These are phyloP conservation scores for Scheffersomyces stipitis DNA, from an alignment of 805 yeast genomes.

Conservation along the genomic window DNA sequence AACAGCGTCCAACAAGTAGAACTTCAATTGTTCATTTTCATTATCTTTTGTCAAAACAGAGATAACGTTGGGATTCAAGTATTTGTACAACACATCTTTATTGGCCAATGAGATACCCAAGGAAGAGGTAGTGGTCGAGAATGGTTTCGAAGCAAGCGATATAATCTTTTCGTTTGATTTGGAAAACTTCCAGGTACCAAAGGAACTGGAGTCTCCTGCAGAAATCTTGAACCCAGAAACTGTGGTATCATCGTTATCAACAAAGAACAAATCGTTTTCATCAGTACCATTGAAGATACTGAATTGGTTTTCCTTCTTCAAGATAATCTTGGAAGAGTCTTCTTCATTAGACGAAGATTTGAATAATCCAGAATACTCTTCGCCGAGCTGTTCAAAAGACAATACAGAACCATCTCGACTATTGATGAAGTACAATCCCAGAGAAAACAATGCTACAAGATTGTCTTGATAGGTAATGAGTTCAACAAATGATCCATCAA, in stretches of 20 bases:
- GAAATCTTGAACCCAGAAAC: conserved; percentile 23
- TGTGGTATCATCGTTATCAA: conserved; percentile 10
- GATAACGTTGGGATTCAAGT: conserved; percentile 67
- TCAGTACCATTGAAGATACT: not conserved
- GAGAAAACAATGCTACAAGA: conserved; percentile 12
- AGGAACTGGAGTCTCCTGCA: conserved; percentile 7
- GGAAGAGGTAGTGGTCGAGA: conserved; percentile 38
- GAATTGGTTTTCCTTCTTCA: not conserved
- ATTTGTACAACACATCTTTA: conserved; percentile 78
- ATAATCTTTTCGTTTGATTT: conserved; percentile 16
- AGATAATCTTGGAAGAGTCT: not conserved
- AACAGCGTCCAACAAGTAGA: conserved; percentile 63
- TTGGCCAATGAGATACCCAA: conserved; percentile 69
- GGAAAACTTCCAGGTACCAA: conserved; percentile 31
- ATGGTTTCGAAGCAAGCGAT: conserved; percentile 19
- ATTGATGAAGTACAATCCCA: conserved; percentile 7
- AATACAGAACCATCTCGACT: conserved; percentile 17
- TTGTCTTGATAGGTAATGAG: conserved; percentile 13
- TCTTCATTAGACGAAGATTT: not conserved
- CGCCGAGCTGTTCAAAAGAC: not conserved
- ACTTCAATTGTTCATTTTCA: conserved; percentile 25
- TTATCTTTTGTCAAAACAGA: conserved; percentile 43
- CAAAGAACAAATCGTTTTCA: conserved; percentile 10
- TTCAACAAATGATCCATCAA: conserved; percentile 4
- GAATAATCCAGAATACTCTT: not conserved